A percentile compares a stretch with the other conserved stretches of the same genome.
Conservation (phyloP, 2,329 filamentous ascomycete species). For the Diaporthe vexans region DNA sequence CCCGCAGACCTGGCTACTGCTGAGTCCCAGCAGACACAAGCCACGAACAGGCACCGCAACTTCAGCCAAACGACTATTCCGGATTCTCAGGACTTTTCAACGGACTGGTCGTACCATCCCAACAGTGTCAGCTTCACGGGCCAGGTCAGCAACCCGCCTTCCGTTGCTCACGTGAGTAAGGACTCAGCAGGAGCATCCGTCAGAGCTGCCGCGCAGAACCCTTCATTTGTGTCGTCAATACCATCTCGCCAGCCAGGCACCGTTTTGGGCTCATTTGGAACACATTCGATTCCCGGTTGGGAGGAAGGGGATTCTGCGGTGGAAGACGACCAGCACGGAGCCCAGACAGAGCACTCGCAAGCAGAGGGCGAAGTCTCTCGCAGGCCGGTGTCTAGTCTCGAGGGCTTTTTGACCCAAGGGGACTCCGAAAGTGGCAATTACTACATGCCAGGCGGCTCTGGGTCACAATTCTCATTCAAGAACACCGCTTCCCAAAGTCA, state of each 20-base stretch:
- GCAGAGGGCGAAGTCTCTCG: background rate
- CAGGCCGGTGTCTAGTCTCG: constrained; percentile 2
- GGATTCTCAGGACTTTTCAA: constrained; percentile 57
- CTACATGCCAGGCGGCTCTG: background rate
- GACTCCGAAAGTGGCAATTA: constrained; percentile 32
- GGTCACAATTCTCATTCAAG: background rate
- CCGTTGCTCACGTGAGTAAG: background rate
- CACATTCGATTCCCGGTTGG: constrained; percentile 16
- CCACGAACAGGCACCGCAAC: constrained; percentile 29
- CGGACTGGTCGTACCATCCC: constrained; percentile 27
- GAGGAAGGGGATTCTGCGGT: constrained; percentile 9
- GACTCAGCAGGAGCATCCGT: background rate
- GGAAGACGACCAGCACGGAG: constrained; percentile 7
- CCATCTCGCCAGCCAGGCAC: constrained; percentile 39
- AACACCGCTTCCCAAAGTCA: constrained; percentile 2
- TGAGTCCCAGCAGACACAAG: background rate
- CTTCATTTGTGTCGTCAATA: constrained; percentile 34
- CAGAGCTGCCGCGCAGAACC: constrained; percentile 8
- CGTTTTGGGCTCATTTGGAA: constrained; percentile 36
- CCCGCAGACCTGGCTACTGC: background rate
- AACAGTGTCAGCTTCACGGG: constrained; percentile 23
- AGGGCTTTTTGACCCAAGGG: constrained; percentile 40
- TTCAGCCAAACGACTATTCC: constrained; percentile 56
- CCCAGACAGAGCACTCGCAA: background rate
- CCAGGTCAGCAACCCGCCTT: background rate